phyloP scores from a whole-genome alignment of 805 yeast genomes.

The Metschnikowia gruessii region DNA sequence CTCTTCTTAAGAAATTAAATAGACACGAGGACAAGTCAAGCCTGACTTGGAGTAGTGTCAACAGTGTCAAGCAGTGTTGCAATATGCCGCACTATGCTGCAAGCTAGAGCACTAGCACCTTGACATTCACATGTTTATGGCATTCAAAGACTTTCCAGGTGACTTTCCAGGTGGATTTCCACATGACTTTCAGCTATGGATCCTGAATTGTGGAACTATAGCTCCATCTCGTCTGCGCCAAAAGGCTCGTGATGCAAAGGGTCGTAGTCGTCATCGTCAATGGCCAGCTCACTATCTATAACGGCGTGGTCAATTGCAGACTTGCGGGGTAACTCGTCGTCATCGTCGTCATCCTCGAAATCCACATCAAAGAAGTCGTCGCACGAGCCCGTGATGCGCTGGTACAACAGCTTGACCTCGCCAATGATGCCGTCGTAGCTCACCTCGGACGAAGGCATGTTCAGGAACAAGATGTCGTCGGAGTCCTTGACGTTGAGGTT shows the following conservation, averaged over 20 bases:
- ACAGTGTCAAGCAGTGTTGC: too few relatives aligned
- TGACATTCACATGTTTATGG: too few relatives aligned
- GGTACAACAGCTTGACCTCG: conserved; percentile 73
- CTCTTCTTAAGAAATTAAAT: not conserved
- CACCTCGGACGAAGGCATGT: conserved; percentile 80
- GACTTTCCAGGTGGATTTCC: too few relatives aligned
- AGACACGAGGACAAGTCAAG: not conserved
- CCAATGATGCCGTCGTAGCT: conserved; percentile 89
- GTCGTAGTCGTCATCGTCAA: conserved; percentile 25
- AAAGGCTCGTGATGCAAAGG: conserved; percentile 39
- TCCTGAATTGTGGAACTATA: too few relatives aligned
- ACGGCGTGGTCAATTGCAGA: conserved; percentile 1
- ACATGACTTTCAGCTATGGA: too few relatives aligned
- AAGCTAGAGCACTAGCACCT: too few relatives aligned
- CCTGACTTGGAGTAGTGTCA: too few relatives aligned
- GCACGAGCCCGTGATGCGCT: conserved; percentile 81
- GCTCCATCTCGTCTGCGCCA: conserved; percentile 45
- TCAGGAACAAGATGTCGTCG: conserved; percentile 35
- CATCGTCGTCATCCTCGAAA: conserved; percentile 89
- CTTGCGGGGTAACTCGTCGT: conserved; percentile 16
- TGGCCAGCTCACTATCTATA: conserved; percentile 8
- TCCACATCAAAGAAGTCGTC: conserved; percentile 96
- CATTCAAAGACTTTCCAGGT: too few relatives aligned
- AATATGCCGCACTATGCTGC: too few relatives aligned
- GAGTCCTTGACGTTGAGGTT: conserved; percentile 19